Conservation (phyloP, 306 rosid species). For the Pterocarpus macrocarpus region DNA sequence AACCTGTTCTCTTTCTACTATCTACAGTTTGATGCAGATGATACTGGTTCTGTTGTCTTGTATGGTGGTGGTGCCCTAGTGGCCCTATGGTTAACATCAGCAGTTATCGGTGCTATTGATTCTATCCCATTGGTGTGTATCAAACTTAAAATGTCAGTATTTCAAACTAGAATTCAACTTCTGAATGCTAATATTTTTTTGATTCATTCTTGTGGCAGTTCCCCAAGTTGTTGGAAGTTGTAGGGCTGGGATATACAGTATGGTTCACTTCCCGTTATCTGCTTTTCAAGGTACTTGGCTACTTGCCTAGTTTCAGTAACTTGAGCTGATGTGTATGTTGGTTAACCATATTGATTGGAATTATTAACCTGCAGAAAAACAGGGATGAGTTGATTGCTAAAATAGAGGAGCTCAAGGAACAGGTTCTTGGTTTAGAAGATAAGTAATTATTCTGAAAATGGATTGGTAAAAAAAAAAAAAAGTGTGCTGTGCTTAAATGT, state of each 20-base stretch:
- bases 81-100: conserved; percentile 76
- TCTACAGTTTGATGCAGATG: conserved; percentile 68
- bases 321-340: not conserved
- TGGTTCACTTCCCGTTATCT: conserved; percentile 91
- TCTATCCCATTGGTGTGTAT: conserved; percentile 82
- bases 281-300: conserved; percentile 88
- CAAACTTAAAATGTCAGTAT: not conserved
- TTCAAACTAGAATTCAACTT: not conserved
- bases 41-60: conserved; percentile 51
- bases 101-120: conserved; percentile 81
- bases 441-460: conserved; percentile 43
- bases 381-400: conserved; percentile 79
- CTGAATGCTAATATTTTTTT: not conserved
- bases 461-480: not conserved
- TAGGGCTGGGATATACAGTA: conserved; percentile 80
- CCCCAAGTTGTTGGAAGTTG: conserved; percentile 88
- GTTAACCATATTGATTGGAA: conserved; percentile 6
- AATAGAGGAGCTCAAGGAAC: conserved; percentile 75
- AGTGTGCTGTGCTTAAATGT: conserved; percentile 39
- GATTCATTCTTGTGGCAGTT: conserved; percentile 55
- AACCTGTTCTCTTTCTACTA: not conserved
- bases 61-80: conserved; percentile 64
- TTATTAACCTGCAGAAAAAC: conserved; percentile 64
- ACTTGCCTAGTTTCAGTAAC: not conserved
- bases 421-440: conserved; percentile 72